These are phyloP conservation scores for Crithidia mellificae DNA, from an alignment of 208 protist genomes.

Conservation along the genomic window DNA sequence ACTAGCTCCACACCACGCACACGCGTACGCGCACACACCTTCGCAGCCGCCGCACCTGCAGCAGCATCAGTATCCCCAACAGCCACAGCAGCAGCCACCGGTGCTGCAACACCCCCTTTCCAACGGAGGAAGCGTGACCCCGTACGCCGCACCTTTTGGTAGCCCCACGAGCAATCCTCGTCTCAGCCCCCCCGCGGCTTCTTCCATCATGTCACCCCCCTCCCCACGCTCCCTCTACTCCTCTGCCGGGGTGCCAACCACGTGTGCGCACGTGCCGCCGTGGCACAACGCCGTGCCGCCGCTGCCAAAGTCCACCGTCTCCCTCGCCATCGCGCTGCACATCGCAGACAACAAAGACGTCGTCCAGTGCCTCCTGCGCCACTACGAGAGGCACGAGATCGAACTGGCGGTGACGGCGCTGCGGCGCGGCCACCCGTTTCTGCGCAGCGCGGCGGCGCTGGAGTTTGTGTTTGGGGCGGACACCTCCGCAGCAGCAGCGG, in stretches of 20 bases:
- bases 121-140: neutral
- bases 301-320: slow-evolving; percentile 21
- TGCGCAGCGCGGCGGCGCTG: neutral
- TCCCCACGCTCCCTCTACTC: neutral
- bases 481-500: no score
- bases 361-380: slow-evolving; percentile 3
- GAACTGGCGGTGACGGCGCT: slow-evolving; percentile 2
- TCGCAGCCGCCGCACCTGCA: no score
- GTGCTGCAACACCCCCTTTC: neutral
- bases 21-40: no score
- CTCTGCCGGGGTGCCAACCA: neutral
- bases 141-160: neutral
- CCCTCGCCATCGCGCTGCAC: slow-evolving; percentile 19
- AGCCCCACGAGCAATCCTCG: neutral
- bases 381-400: slow-evolving; percentile 6
- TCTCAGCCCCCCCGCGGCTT: neutral
- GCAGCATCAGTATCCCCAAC: neutral
- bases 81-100: neutral
- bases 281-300: slow-evolving; percentile 25
- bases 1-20: no score
- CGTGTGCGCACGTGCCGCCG: neutral
- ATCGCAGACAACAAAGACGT: slow-evolving; percentile 9
- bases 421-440: slow-evolving; percentile 3
- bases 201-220: neutral
- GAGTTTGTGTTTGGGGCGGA: neutral